Evolutionary conservation across 148 eudicot genomes (phyloP), one percentile per base, ranked within the genome.

Genomic region (Tetragonia tetragonoides): DNA sequence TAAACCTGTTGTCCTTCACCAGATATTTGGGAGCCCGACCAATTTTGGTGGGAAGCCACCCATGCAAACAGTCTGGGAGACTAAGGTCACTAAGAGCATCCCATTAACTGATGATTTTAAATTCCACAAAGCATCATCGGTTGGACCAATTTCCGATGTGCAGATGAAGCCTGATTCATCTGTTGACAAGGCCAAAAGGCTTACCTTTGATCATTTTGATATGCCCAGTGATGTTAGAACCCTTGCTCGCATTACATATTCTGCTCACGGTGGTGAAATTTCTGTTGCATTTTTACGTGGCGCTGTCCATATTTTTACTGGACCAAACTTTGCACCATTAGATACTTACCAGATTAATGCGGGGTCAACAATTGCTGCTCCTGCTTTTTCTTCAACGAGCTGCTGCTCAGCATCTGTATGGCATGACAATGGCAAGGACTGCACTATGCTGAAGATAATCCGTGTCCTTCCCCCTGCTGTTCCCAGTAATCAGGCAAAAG

Each of bases 201-300:
- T 91, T 76, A 88, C 87, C 77, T 93, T 91, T 88, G 99, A 95
- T 84, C 97, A 97, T 64, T 95, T 95, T 83, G 97, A 93, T 83
- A 90, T 95, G 84, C 99, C 99, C 53, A 95, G 97, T 86, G 99
- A 95, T 86, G 85, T 95, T 68, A 89, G 99, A 85, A 89, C 97
- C 60, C 97, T 95, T 81, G 97, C 99, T 82, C 91, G 94, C 46
- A 90, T 95, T 80, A 90, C 93, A 56, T 95, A 93, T 65, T 88
- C 97, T 81, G 99, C 99, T 74, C 97, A 95, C 77, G 97, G 97
- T 63, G 99, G 99, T 81, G 99, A 95, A 87, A 86, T 95, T 75
- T 97, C 99, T 72, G 94, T 93, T 84, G 90, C 99, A 75, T 95
- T 95, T 88, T 86, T 95, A 74, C 88, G 89, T 53, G 99, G 99